These are phyloP conservation scores for Dissophora ornata DNA, from an alignment of 192 early-diverging fungal genomes.

Conservation along the genomic window DNA sequence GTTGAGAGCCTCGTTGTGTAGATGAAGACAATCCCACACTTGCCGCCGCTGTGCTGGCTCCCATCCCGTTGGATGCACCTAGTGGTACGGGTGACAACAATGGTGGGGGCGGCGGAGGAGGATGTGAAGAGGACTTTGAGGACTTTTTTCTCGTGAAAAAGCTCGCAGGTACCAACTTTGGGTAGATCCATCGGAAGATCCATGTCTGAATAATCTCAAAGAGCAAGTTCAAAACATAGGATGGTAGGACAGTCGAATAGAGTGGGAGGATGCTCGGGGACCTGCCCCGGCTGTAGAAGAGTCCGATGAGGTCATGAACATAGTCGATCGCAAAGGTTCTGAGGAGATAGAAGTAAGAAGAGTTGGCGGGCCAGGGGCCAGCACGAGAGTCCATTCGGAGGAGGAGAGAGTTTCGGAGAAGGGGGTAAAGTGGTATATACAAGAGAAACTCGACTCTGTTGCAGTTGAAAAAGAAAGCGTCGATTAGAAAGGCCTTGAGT, in stretches of 20 bases:
- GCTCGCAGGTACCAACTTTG: constrained; percentile 31
- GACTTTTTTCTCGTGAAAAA: constrained; percentile 37
- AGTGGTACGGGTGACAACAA: constrained; percentile 13
- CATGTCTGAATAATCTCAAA: constrained; percentile 54
- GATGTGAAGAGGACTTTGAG: constrained; percentile 6
- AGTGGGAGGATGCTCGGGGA: constrained; percentile 42
- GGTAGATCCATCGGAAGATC: constrained; percentile 54
- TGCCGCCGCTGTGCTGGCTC: not conserved
- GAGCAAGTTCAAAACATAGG: constrained; percentile 42
- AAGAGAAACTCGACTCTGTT: constrained; percentile 43
- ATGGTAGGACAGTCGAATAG: constrained; percentile 46
- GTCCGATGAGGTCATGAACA: constrained; percentile 49
- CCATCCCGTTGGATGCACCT: not conserved
- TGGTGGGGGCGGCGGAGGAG: constrained; percentile 9
- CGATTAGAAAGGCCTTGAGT: too few relatives aligned
- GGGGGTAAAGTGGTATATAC: constrained; percentile 54
- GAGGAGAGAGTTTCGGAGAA: constrained; percentile 40
- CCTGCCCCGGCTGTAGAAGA: constrained; percentile 35
- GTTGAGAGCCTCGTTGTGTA: too few relatives aligned
- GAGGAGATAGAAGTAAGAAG: constrained; percentile 33
- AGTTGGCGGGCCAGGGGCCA: constrained; percentile 39
- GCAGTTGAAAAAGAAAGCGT: too few relatives aligned
- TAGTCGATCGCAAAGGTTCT: constrained; percentile 38
- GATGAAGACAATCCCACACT: not conserved
- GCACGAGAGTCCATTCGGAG: constrained; percentile 42